Evolutionary conservation across 108 stramenopile species (phyloP), one percentile per base, ranked within the genome.

Genomic region (Cyclostephanos tholiformis): DNA sequence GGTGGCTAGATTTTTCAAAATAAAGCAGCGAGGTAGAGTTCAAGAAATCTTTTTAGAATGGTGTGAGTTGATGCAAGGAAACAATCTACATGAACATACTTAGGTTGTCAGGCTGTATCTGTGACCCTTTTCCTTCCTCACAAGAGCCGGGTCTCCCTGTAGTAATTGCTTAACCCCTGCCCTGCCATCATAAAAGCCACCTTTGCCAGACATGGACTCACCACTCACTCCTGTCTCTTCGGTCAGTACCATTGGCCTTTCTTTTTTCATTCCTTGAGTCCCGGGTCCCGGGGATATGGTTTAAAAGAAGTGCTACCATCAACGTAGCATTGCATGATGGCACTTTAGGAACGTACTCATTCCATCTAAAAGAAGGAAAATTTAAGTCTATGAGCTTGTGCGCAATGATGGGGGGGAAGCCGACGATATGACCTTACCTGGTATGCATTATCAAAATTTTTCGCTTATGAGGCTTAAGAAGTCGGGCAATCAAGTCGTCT

Each of bases 151-250:
- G 51, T 89, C 83, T 52, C 85, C 88, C 51, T 73, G 39, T 38
- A 59, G 69, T 60, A 86, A 58, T 35, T 65, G 62, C 48, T 74
- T 74, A 67, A 86, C 84, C 2, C 75, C 80, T 57, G 69, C 74
- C 85, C 85, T 84, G 20, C 85, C 85, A 61, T 84, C 83, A 44
- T 86, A 86, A 68, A 77, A 80, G 9, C 80, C 80, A 9, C 82
- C 83, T n/a, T 78, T 79, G 23, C 88, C 86, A 23, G 84, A 81
- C 74, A 87, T 85, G 12, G 86, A 82, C 35, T 87, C 81, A 38
- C 83, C 85, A 30, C 82, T 84, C n/a, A 89, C 82, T 17, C 86
- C 75, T 11, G 82, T 69, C 50, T 55, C 74, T 72, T 87, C 88
- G 11, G 86, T 82, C 16, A 84, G 57, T 2, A 79, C 82, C 68